Conservation (phyloP, 495 filamentous ascomycete genomes). For the Extremus antarcticus region DNA sequence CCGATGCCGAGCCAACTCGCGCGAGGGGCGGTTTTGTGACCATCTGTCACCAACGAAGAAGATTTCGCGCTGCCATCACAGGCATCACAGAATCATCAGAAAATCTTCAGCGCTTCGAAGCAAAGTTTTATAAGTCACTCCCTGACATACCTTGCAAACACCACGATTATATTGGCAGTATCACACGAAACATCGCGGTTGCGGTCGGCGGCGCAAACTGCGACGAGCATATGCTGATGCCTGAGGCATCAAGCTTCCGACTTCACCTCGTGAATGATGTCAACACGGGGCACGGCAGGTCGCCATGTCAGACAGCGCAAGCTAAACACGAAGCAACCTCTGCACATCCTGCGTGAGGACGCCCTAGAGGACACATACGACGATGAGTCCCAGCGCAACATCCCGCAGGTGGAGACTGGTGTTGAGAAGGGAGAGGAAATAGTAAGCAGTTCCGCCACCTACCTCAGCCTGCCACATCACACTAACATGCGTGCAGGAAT, state of each 20-base stretch:
- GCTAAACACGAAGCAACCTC: constrained; percentile 73
- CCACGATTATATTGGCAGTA: too few relatives aligned
- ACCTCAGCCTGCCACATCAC: constrained; percentile 22
- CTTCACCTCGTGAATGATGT: constrained; percentile 7
- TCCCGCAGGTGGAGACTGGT: constrained; percentile 83
- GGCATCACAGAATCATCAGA: too few relatives aligned
- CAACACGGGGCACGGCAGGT: constrained; percentile 21
- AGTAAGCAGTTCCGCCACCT: constrained; percentile 52
- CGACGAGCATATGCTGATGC: too few relatives aligned
- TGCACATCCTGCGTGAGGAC: constrained; percentile 76
- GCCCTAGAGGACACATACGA: constrained; percentile 59
- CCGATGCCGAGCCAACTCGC: too few relatives aligned
- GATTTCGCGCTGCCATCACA: too few relatives aligned
- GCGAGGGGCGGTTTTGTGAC: too few relatives aligned
- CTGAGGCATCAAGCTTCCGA: constrained; percentile 2
- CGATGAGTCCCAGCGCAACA: constrained; percentile 54
- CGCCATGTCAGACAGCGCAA: constrained; percentile 62
- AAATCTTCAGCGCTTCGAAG: too few relatives aligned
- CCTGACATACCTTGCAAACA: too few relatives aligned
- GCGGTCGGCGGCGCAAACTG: too few relatives aligned
- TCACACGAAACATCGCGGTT: too few relatives aligned
- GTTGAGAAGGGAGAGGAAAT: constrained; percentile 95
- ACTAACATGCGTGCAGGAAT: constrained; percentile 55
- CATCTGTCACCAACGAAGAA: too few relatives aligned
- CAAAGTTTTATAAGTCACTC: too few relatives aligned